Percentiles rank a stretch among this genome's conserved stretches.
phyloP scores from a whole-genome alignment of 2,329 filamentous ascomycete genomes.

The Hypomyces perniciosus region DNA sequence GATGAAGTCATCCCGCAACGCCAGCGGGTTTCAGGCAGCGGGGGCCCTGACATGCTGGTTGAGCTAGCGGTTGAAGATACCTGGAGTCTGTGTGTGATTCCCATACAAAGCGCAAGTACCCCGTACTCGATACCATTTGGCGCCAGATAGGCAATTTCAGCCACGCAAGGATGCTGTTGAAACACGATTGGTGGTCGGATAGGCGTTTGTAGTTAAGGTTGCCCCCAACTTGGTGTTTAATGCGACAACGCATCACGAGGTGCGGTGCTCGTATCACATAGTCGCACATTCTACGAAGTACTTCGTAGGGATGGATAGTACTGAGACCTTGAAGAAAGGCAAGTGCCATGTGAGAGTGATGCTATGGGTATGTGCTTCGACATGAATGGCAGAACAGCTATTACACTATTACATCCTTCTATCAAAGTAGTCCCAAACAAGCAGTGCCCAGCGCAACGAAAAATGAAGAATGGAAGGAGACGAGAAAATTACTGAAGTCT shows the following conservation, averaged over 20 bases:
- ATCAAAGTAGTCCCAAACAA: too few species aligned
- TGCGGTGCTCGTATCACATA: neutral
- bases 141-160: slow-evolving; percentile 4
- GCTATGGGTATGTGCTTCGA: too few species aligned
- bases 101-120: neutral
- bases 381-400: too few species aligned
- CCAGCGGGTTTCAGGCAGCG: neutral
- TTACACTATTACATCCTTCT: too few species aligned
- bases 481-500: too few species aligned
- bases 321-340: too few species aligned
- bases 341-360: too few species aligned
- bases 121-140: neutral
- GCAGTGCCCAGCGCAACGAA: too few species aligned
- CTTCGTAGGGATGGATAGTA: too few species aligned
- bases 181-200: neutral
- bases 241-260: slow-evolving; percentile 1
- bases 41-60: neutral
- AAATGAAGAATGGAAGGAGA: too few species aligned
- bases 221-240: slow-evolving; percentile 4
- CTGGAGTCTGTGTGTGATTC: neutral
- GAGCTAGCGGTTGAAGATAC: neutral
- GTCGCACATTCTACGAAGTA: neutral
- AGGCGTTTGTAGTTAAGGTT: slow-evolving; percentile 9
- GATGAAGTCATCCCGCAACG: slow-evolving; percentile 7
- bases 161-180: neutral